Evolutionary conservation across 805 yeast genomes (phyloP).

Genomic region (Metschnikowia baotianmanensis): DNA sequence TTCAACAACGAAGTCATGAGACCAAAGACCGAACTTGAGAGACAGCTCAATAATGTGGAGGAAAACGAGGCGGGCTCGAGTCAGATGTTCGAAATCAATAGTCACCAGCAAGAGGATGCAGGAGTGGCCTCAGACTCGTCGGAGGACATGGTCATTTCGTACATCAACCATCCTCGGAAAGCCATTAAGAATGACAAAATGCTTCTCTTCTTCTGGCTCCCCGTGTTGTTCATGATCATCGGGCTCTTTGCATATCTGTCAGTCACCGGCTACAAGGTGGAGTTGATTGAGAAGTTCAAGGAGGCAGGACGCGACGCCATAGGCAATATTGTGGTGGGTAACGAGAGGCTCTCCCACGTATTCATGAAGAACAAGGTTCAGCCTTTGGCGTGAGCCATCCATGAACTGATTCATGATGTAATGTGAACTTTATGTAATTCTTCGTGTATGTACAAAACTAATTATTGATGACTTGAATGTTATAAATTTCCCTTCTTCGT

Average conservation of each 20-base stretch:
- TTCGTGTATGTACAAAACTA: too few relatives aligned
- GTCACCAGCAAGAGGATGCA: conserved; percentile 25
- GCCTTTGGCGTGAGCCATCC: neutral
- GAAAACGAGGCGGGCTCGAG: conserved; percentile 3
- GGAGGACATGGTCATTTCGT: conserved; percentile 43
- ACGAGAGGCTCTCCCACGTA: conserved; percentile 39
- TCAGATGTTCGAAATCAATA: neutral
- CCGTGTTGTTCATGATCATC: conserved; percentile 59
- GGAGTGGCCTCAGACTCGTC: conserved; percentile 41
- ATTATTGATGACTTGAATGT: too few relatives aligned
- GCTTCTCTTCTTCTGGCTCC: conserved; percentile 90
- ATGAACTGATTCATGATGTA: too few relatives aligned
- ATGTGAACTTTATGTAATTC: too few relatives aligned
- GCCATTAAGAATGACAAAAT: conserved; percentile 70
- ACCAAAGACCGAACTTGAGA: conserved; percentile 36
- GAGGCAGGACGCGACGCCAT: conserved; percentile 33
- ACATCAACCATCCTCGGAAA: conserved; percentile 44
- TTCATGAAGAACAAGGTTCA: conserved; percentile 19
- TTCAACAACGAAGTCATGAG: conserved; percentile 24
- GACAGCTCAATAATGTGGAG: conserved; percentile 26
- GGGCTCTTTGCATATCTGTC: conserved; percentile 45
- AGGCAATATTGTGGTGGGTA: conserved; percentile 44
- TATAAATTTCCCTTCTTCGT: too few relatives aligned
- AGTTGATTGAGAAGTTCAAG: conserved; percentile 34
- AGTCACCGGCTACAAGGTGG: conserved; percentile 40